A percentile compares a stretch with the other conserved stretches of the same genome.
Evolutionary conservation across 306 rosid species (phyloP).

Genomic region (Heteromeles arbutifolia): DNA sequence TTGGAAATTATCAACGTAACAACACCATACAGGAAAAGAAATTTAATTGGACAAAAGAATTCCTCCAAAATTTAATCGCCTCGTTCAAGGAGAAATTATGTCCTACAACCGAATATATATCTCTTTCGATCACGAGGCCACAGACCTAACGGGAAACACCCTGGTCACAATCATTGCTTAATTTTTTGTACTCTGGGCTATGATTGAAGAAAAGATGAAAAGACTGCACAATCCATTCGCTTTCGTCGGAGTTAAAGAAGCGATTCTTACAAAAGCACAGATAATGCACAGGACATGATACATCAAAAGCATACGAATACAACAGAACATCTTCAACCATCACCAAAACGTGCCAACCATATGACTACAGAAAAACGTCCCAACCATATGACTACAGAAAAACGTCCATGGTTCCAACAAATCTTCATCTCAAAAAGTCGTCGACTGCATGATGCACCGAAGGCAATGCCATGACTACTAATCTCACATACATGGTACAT

Average conservation of each 20-base stretch:
- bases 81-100: too few species aligned
- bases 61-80: too few species aligned
- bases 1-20: too few species aligned
- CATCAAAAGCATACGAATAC: background rate
- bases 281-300: background rate
- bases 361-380: too few species aligned
- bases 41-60: too few species aligned
- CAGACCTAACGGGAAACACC: too few species aligned
- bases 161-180: too few species aligned
- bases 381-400: background rate
- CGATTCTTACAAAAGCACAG: background rate
- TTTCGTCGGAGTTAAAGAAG: background rate
- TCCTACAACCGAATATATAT: too few species aligned
- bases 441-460: background rate
- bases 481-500: background rate
- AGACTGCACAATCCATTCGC: background rate
- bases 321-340: constrained; percentile 12
- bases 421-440: background rate
- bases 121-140: too few species aligned
- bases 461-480: constrained; percentile 15
- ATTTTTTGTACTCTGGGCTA: too few species aligned
- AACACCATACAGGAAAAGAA: too few species aligned
- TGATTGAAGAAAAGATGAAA: background rate
- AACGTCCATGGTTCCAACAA: background rate
- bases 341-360: constrained; percentile 22